Evolutionary conservation across 805 yeast species (phyloP), one percentile per base, ranked within the genome.

Genomic region (Wickerhamomyces bisporus): DNA sequence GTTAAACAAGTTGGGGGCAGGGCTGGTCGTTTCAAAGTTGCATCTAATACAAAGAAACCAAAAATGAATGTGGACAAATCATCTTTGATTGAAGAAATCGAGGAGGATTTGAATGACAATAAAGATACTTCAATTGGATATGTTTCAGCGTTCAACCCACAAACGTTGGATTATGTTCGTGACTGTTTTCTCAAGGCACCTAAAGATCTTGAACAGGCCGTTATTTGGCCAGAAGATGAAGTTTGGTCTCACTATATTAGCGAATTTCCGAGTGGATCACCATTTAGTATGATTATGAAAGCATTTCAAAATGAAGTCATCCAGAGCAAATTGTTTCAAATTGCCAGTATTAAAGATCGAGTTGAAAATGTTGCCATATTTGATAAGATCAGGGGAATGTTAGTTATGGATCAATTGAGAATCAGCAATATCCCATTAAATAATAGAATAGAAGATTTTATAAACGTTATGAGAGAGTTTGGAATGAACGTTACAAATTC

Each of bases 1-100:
- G 72, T 82, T 21, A 89, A 88, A 57, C 98, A 93, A 58, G 91
- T 93, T 43, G 97, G 93, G 4, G 98, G 98, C 1, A 70, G 98
- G 45, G 98, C 98, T 0, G 98, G 98, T 2, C 64, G 98, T 43
- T 93, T 65, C 50, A 73, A 68, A 40, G 65, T 63, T 4, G 64
- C 61, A 9, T 57, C 62, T 19, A 7, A n/a, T 10, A 16, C 12
- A 26, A 1, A 25, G 14, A 25, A 32, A 10, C 30, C 16, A 11
- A 21, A 21, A 7, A 7, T 10, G 10, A 10, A 21, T 21, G 10
- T 21, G 10, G 24, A 21, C 24, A 7, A 10, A 21, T 21, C 10
- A 21, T 21, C 24, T 21, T n/a, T n/a, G 13, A 19, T 26, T 4
- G 19, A 23, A 7, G 36, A 34, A 25, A 33, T 24, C 16, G 26